phyloP scores from a whole-genome alignment of 78 protist genomes.

The Dictyostelium citrinum region DNA sequence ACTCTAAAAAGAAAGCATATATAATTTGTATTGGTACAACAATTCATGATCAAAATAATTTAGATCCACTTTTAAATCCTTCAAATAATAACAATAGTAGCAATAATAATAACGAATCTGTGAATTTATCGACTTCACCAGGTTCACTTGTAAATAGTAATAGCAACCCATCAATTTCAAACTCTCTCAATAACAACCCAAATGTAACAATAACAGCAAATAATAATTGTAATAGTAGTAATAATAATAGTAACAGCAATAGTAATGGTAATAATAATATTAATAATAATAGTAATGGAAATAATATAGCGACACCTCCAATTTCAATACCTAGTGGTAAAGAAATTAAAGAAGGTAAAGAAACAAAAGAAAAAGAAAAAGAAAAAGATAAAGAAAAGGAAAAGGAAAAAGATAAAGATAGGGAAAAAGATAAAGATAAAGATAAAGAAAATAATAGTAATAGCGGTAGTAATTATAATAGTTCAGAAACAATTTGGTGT shows the following conservation, averaged over 20 bases:
- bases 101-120: not conserved
- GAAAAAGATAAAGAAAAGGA: not conserved
- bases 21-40: conserved; percentile 55
- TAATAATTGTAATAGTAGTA: not conserved
- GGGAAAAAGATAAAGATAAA: not conserved
- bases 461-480: not conserved
- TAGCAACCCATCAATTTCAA: not conserved
- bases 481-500: conserved; percentile 45
- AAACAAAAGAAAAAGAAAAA: not conserved
- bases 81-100: not conserved
- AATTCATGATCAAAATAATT: conserved; percentile 6
- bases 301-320: not conserved
- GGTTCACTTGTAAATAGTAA: not conserved
- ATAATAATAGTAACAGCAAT: not conserved
- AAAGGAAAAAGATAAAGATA: not conserved
- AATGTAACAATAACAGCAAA: not conserved
- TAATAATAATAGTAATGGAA: not conserved
- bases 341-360: not conserved
- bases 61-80: not conserved
- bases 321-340: conserved; percentile 3
- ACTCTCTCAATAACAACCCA: not conserved
- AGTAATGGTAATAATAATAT: not conserved
- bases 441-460: not conserved
- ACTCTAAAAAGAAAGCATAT: conserved; percentile 46
- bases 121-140: not conserved